Evolutionary conservation across 495 filamentous ascomycete species (phyloP).

Genomic region (Xylaria scruposa): DNA sequence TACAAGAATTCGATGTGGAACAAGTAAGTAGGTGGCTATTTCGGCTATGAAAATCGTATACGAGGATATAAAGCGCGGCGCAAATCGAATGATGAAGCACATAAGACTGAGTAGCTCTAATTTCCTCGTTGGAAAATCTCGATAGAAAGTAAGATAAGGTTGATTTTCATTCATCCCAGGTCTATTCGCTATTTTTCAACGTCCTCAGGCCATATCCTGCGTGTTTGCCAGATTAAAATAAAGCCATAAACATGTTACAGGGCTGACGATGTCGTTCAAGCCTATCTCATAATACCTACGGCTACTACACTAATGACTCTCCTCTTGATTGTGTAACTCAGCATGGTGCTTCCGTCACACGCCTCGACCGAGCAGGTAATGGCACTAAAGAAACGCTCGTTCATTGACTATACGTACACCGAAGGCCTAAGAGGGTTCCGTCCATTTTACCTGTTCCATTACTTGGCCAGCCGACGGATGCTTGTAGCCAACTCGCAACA

Average conservation of each 20-base stretch:
- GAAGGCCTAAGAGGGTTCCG: constrained; percentile 66
- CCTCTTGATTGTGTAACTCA: not conserved
- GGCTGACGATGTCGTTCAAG: not conserved
- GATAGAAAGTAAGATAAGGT: not conserved
- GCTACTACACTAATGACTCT: not conserved
- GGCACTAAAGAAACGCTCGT: not conserved
- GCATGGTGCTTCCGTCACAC: not conserved
- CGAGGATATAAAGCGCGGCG: not conserved
- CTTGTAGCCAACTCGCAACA: constrained; percentile 82
- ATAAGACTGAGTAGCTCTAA: not conserved
- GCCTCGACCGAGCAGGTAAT: not conserved
- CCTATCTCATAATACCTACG: constrained; percentile 13
- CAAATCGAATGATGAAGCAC: not conserved
- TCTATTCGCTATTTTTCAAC: constrained; percentile 5
- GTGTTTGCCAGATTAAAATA: constrained; percentile 11
- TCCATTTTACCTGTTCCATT: constrained; percentile 95
- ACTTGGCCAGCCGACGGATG: constrained; percentile 71
- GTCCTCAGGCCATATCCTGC: constrained; percentile 10
- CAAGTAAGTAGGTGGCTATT: not conserved
- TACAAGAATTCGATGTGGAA: not conserved
- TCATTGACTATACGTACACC: not conserved
- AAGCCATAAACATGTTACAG: constrained; percentile 8
- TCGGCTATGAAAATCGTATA: not conserved
- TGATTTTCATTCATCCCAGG: constrained; percentile 19
- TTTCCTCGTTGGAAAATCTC: not conserved